phyloP scores from a whole-genome alignment of 208 protist genomes.

The Naegleria fowleri region DNA sequence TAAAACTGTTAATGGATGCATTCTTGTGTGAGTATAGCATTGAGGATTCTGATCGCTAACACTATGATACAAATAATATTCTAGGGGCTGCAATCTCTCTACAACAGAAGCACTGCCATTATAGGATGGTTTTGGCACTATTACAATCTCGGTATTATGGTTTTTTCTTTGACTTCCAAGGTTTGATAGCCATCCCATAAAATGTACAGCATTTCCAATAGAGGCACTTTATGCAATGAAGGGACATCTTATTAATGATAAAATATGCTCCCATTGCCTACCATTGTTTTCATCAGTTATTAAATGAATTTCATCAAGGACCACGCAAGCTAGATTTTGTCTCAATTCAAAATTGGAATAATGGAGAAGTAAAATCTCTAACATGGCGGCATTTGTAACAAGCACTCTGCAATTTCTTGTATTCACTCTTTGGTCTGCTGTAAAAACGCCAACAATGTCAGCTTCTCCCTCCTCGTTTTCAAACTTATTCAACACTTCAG shows the following conservation, averaged over 20 bases:
- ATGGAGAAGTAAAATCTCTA: slow-evolving; percentile 22
- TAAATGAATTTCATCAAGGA: slow-evolving; percentile 31
- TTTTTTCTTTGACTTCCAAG: background rate
- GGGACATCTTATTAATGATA: slow-evolving; percentile 25
- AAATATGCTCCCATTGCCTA: background rate
- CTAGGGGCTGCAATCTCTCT: background rate
- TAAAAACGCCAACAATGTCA: background rate
- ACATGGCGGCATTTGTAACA: background rate
- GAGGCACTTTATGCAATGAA: slow-evolving; percentile 29
- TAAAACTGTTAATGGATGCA: background rate
- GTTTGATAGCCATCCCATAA: background rate
- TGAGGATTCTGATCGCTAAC: background rate
- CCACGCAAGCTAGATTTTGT: background rate
- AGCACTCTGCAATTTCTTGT: background rate
- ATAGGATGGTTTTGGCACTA: background rate
- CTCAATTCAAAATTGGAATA: background rate
- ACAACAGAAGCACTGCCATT: background rate
- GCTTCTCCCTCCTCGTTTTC: background rate
- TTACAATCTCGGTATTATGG: background rate
- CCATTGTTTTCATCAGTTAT: background rate
- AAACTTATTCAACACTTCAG: background rate
- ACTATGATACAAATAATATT: background rate
- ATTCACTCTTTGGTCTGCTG: background rate
- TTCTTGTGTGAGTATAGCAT: background rate
- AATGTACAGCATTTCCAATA: slow-evolving; percentile 10